Percentiles rank a stretch among this genome's conserved stretches.
Evolutionary conservation across 306 rosid genomes (phyloP).

Genomic region (Rosa multiflora): DNA sequence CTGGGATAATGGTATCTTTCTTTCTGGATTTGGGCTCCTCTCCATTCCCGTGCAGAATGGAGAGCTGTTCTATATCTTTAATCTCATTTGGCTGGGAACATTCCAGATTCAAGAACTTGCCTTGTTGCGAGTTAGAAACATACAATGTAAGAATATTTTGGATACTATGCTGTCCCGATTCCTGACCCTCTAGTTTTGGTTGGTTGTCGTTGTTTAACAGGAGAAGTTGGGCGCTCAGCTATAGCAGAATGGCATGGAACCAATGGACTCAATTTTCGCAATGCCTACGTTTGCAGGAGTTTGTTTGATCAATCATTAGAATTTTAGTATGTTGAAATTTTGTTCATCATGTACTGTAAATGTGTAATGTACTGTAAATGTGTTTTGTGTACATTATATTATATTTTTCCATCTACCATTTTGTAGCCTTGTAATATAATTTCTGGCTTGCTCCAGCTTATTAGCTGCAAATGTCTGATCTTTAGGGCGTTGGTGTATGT

Average conservation of each 20-base stretch:
- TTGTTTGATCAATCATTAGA: not conserved
- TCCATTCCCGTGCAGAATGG: not conserved
- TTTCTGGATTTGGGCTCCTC: not conserved
- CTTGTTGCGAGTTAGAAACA: not conserved
- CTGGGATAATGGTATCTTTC: not conserved
- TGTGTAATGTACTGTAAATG: constrained; percentile 10
- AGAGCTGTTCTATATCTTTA: not conserved
- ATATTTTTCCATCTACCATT: not conserved
- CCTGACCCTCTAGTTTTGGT: constrained; percentile 5
- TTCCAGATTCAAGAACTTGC: not conserved
- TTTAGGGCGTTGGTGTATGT: not conserved
- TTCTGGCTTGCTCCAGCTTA: not conserved
- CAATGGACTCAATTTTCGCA: not conserved
- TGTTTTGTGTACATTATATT: not conserved
- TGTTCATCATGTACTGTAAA: constrained; percentile 24
- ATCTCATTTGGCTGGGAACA: not conserved
- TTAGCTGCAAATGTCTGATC: not conserved
- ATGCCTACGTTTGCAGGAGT: constrained; percentile 10
- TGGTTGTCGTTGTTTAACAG: constrained; percentile 50
- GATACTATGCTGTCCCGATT: not conserved
- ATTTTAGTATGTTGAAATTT: constrained; percentile 19
- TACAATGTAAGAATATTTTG: not conserved
- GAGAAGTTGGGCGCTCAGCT: constrained; percentile 81
- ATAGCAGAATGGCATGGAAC: constrained; percentile 26
- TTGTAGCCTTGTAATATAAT: not conserved